A percentile compares a stretch with the other conserved stretches of the same genome.
These are phyloP conservation scores for Serpula lacrymans DNA, from an alignment of 768 basidiomycete species.

Conservation along the genomic window DNA sequence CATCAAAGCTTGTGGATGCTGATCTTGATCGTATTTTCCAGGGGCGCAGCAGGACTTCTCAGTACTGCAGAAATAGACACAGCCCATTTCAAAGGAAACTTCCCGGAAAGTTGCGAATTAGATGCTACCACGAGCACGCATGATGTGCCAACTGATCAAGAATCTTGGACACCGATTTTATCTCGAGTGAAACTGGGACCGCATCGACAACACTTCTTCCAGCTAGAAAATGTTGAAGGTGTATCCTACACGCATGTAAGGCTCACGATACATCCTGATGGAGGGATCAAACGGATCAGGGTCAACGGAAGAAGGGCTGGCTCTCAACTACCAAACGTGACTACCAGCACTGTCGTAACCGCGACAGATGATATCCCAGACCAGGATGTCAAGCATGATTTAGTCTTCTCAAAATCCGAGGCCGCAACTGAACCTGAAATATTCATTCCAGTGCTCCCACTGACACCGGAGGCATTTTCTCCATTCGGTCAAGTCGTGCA, in stretches of 20 bases:
- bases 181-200: slow-evolving; percentile 80
- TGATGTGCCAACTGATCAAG: slow-evolving; percentile 33
- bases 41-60: slow-evolving; percentile 73
- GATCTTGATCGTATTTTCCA: slow-evolving; percentile 22
- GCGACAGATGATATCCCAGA: slow-evolving; percentile 3
- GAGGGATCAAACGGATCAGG: slow-evolving; percentile 92
- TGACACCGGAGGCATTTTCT: slow-evolving; percentile 84
- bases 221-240: slow-evolving; percentile 62
- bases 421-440: slow-evolving; percentile 10
- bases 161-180: slow-evolving; percentile 71
- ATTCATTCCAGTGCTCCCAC: slow-evolving; percentile 54
- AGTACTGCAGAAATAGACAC: slow-evolving; percentile 88
- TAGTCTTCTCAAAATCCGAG: no score
- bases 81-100: slow-evolving; percentile 94
- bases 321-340: slow-evolving; percentile 3
- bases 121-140: slow-evolving; percentile 46
- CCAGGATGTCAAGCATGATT: neutral
- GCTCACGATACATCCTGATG: slow-evolving; percentile 90
- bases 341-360: slow-evolving; percentile 2
- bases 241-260: slow-evolving; percentile 76
- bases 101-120: slow-evolving; percentile 83
- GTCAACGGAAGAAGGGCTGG: slow-evolving; percentile 61
- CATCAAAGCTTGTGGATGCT: slow-evolving; percentile 1
- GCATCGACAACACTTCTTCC: slow-evolving; percentile 86
- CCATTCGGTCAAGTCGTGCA: slow-evolving; percentile 92